Evolutionary conservation across 1,139 yeast species (phyloP), one percentile per base, ranked within the genome.

Genomic region (Hansenula anomala): DNA sequence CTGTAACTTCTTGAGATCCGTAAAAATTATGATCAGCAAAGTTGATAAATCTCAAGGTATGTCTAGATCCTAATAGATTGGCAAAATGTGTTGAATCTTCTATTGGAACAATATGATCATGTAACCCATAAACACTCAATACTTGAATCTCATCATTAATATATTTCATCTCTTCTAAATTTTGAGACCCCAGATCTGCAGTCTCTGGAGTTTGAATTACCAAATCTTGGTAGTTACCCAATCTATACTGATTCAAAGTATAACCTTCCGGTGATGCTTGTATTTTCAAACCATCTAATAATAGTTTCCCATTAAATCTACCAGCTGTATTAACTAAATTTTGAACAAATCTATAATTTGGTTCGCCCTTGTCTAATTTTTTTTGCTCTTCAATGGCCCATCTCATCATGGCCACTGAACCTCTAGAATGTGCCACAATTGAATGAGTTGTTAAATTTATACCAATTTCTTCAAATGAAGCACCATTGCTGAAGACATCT

Each of bases 21-120:
- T 72, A 81, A 54, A 74, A 89, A 54, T 86, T 85, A 59, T 90
- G 97, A 56, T 88, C 92, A 0, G 95, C 96, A 34, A 67, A 69
- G 0, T 75, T 73, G 11, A 90, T 64, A 18, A 87, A 59, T 32
- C 69, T 67, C 41, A 88, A 63, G 11, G 69, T 64, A 52, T 85
- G 92, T 19, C 80, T 69, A 15, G 75, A 59, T 28, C 66, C 73
- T 42, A 87, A 73, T 6, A 63, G 54, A 47, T 81, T 78, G 28
- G 84, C 78, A 59, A 67, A 85, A 34, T 56, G 54, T 1, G 80
- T 70, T 19, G 81, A 71, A 51, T 88, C 95, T 9, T 66, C 68
- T 6, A 75, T 57, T 1, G 92, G 89, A 20, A 88, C 76, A 19
- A 85, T 69, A 6, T 60, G 56, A 54, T 90, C 97, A 15, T 69